Conservation (phyloP, 257 asterid genomes). For the Gentiana straminea region DNA sequence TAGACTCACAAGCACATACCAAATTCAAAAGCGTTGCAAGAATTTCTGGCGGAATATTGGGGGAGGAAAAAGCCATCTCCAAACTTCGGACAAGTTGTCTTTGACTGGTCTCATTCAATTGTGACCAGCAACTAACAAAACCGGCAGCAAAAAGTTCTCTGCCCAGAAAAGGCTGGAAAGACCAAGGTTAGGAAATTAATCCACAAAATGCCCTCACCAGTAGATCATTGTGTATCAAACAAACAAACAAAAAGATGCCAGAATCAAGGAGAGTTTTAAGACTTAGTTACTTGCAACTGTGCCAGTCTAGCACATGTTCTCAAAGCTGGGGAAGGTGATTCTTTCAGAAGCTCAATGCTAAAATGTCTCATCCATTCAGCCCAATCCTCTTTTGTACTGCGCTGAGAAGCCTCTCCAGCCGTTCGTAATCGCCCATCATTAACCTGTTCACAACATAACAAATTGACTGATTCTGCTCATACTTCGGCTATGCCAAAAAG, state of each 20-base stretch:
- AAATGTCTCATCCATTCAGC: slow-evolving; percentile 99
- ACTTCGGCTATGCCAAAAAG: background rate
- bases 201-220: background rate
- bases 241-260: background rate
- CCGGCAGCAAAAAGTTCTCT: slow-evolving; percentile 98
- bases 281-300: slow-evolving; percentile 60
- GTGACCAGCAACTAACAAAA: slow-evolving; percentile 98
- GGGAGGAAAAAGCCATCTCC: slow-evolving; percentile 99
- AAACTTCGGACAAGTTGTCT: slow-evolving; percentile 74
- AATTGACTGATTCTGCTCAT: slow-evolving; percentile 6
- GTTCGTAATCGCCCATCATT: slow-evolving; percentile 78
- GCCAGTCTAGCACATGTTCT: slow-evolving; percentile 97
- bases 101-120: slow-evolving; percentile 76
- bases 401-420: slow-evolving; percentile 99
- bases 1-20: slow-evolving; percentile 33
- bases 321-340: slow-evolving; percentile 96
- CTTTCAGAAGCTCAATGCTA: slow-evolving; percentile 93
- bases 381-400: slow-evolving; percentile 99
- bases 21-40: slow-evolving; percentile 94
- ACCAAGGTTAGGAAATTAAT: slow-evolving; percentile 15
- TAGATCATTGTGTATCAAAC: background rate
- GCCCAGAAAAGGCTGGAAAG: slow-evolving; percentile 90
- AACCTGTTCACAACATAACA: slow-evolving; percentile 34
- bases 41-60: slow-evolving; percentile 95
- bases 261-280: slow-evolving; percentile 4